Evolutionary conservation across 192 early-diverging fungal species (phyloP).

Genomic region (Thoreauomyces humboldtii): DNA sequence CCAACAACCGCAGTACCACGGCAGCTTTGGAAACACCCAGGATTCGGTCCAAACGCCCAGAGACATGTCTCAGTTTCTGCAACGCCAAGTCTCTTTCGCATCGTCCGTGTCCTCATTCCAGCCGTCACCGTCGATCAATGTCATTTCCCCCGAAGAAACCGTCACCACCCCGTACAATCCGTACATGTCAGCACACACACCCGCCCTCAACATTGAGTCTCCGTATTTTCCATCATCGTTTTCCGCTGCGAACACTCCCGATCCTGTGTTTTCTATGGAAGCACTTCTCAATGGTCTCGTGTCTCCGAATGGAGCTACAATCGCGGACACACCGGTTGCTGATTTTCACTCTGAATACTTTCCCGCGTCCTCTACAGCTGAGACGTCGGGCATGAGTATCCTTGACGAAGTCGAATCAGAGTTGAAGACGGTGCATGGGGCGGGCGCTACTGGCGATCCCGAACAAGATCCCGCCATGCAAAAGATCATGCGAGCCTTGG

Average conservation of each 20-base stretch:
- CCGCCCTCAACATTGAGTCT: background rate
- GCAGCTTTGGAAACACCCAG: no score
- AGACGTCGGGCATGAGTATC: background rate
- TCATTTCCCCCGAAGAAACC: constrained; percentile 14
- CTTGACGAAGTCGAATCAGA: constrained; percentile 22
- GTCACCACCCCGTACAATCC: constrained; percentile 7
- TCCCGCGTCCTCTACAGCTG: background rate
- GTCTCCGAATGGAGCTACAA: background rate
- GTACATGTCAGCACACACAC: background rate
- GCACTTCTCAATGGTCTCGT: constrained; percentile 4
- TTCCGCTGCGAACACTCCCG: background rate
- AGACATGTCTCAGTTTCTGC: background rate
- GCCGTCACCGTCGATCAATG: constrained; percentile 14
- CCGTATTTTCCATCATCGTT: constrained; percentile 1
- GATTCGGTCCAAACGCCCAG: background rate
- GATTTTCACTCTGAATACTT: background rate
- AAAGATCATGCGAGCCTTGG: constrained; percentile 13
- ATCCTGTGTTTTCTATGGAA: constrained; percentile 16
- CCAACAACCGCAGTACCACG: background rate
- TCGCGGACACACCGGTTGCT: background rate
- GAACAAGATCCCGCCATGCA: constrained; percentile 4
- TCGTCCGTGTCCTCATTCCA: background rate
- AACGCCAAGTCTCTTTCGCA: background rate
- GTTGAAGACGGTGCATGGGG: constrained; percentile 2
- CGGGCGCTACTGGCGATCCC: background rate